phyloP scores from a whole-genome alignment of 352 stramenopile genomes.

The Plasmopara viticola region DNA sequence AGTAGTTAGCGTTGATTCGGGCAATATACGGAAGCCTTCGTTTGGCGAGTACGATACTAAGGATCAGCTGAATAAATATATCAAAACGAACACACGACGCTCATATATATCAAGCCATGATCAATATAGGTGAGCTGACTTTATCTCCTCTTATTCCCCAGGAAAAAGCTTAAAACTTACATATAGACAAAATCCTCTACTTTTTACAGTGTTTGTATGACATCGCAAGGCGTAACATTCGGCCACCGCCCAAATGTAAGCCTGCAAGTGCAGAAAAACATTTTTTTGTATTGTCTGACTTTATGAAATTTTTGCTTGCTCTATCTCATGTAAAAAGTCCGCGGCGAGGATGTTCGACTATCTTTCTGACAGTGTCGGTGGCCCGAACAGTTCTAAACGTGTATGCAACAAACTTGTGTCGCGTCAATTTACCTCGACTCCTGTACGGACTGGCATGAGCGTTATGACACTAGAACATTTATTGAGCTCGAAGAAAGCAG shows the following conservation, averaged over 20 bases:
- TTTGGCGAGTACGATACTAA: conserved; percentile 2
- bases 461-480: conserved; percentile 55
- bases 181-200: too few species aligned
- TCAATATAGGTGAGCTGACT: conserved; percentile 33
- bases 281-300: too few species aligned
- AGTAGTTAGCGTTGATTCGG: conserved; percentile 48
- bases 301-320: neutral
- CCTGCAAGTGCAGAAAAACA: conserved; percentile 1
- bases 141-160: neutral
- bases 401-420: conserved; percentile 12
- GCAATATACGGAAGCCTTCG: conserved; percentile 27
- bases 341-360: conserved; percentile 69
- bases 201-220: conserved; percentile 24
- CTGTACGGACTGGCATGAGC: conserved; percentile 58
- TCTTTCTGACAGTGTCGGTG: conserved; percentile 32
- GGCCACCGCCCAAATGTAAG: conserved; percentile 61
- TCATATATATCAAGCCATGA: conserved; percentile 24
- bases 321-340: conserved; percentile 29
- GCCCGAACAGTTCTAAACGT: conserved; percentile 16
- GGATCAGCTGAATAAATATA: conserved; percentile 1
- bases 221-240: conserved; percentile 53
- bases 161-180: too few species aligned
- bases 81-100: conserved; percentile 14
- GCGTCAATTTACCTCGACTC: conserved; percentile 14
- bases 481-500: conserved; percentile 31